phyloP scores from a whole-genome alignment of 2,329 filamentous ascomycete genomes.

The Fragosphaeria purpurea region DNA sequence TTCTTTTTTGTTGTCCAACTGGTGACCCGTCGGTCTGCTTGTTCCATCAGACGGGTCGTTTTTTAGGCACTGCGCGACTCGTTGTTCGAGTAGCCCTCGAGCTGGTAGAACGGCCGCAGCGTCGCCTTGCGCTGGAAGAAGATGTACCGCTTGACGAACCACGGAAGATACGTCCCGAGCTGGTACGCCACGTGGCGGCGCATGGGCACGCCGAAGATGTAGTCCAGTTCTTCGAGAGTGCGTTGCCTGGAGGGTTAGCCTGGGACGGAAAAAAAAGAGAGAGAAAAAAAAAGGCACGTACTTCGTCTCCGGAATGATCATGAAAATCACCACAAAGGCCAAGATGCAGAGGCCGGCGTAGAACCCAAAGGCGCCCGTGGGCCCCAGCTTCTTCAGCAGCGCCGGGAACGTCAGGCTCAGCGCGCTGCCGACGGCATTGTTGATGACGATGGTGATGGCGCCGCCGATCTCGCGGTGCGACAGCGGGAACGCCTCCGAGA shows the following conservation, averaged over 20 bases:
- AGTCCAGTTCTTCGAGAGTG: constrained; percentile 49
- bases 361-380: constrained; percentile 37
- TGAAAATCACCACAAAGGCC: constrained; percentile 45
- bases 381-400: constrained; percentile 6
- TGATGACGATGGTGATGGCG: constrained; percentile 59
- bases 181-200: constrained; percentile 48
- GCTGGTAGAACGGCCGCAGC: constrained; percentile 37
- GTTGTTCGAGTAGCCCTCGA: too few species aligned
- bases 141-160: constrained; percentile 50
- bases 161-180: constrained; percentile 44
- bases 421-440: constrained; percentile 49
- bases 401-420: constrained; percentile 3
- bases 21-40: too few species aligned
- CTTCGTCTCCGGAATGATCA: constrained; percentile 50
- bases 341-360: constrained; percentile 47
- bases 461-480: constrained; percentile 63
- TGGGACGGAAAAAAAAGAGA: neutral
- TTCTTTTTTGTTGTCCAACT: too few species aligned
- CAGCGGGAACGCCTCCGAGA: constrained; percentile 59
- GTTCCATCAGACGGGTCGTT: too few species aligned
- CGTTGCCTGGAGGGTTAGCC: constrained; percentile 27
- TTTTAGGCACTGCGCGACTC: too few species aligned
- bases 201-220: constrained; percentile 51
- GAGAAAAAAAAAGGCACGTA: neutral
- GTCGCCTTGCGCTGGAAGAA: constrained; percentile 36